Base-by-base conservation (phyloP, 1,284 basidiomycete genomes). In the Binderoboletus segoi region DNA sequence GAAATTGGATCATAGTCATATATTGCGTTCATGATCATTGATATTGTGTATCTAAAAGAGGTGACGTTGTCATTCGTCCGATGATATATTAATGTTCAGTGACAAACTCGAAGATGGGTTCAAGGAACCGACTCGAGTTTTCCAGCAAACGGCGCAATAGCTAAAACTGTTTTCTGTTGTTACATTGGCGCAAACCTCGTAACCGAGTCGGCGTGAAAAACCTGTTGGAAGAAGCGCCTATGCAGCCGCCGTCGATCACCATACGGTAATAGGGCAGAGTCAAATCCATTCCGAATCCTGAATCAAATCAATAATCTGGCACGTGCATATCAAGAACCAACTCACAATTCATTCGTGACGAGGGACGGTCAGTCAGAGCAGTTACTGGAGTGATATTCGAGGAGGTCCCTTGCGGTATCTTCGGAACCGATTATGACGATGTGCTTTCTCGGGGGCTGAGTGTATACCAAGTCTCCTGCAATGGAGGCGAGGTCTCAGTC, bases 1-100 rank as follows among this genome's bases (percentile, higher is more conserved):
- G 61, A 59, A 8, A 38, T n/a, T 10, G 58, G 52, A 16, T 68
- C 63, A 42, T 68, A 65, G 6, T 60, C 59, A 24, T 67, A 68
- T 6, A 57, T 57, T 8, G 43, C 50, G 15, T 62, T 57, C 59
- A 63, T 57, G 28, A 62, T n/a, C 20, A 60, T 21, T 3, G 60
- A 62, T 16, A 59, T 46, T 3, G 66, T 58, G 23, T 59, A 63
- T 38, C 64, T 67, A 45, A 11, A 24, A 35, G 37, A 43, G 5
- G 11, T 21, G 44, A 32, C n/a, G 21, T 42, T 16, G 28, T 20
- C 18, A 38, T 12, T 33, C 4, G n/a, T 44, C 20, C 30, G 16
- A 23, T 20, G 15, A 13, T n/a, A 30, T 30, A 24, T 26, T 10
- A 8, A 16, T 8, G 28, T 5, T 12, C 12, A 37, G 23, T 2